Base-by-base conservation (phyloP, 495 filamentous ascomycete species). In the Penicillium dipodomyicola region DNA sequence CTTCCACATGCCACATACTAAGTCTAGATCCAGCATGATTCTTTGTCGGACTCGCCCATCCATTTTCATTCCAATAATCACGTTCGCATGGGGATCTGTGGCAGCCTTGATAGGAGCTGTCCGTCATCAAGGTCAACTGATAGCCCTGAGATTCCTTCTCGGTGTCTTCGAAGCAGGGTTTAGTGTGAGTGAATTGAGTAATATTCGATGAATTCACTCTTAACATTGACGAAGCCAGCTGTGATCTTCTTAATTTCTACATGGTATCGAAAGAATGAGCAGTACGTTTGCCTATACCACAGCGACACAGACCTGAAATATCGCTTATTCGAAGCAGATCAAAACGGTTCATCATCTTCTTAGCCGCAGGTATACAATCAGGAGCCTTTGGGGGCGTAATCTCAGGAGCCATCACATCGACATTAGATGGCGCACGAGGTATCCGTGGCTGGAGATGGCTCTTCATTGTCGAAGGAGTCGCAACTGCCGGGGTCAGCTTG, bases 371-470 rank as follows among this genome's bases (percentile, higher is more conserved):
- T 0, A 72, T 77, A 19, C 68, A 57, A 1, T 56, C 72, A 3
- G 76, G 76, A 29, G 77, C 77, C 1, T 77, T 79, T 45, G 77
- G 76, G 11, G 70, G 76, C 6, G 54, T 80, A 33, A 60, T 81
- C 29, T 77, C 78, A 1, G 72, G 71, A 1, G 75, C 62, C 1
- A 76, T 76, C 45, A 72, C 65, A 4, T 61, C 59, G 6, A 63
- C 66, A 29, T 49, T 78, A 4, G 72, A 77, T 29, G 72, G 68
- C 19, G 56, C 56, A 10, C 64, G 69, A 52, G 75, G 77, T 0
- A 64, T 80, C 17, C 55, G 56, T 19, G 78, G 77, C 0, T 80
- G 77, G 78, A 55, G 76, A 23, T 78, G 76, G 76, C 63, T 79
- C 0, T 73, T 67, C 46, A 69, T 73, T 41, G 60, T 70, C 37